Evolutionary conservation across 257 asterid species (phyloP).

Genomic region (Pogostemon cablin): DNA sequence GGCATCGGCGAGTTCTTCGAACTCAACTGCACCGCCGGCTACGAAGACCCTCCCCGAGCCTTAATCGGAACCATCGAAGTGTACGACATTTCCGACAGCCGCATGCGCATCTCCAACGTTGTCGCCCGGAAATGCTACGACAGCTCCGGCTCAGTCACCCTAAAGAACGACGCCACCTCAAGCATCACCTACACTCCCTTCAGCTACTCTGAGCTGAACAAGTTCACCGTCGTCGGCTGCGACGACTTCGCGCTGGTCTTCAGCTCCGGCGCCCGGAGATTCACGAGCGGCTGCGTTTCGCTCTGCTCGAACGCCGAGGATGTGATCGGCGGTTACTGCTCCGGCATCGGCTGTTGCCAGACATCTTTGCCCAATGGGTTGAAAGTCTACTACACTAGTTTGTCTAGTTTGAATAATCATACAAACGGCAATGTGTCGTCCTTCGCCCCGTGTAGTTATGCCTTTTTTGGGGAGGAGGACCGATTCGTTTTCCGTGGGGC

Average conservation of each 20-base stretch:
- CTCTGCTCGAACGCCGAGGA: slow-evolving; percentile 46
- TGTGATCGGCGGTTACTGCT: slow-evolving; percentile 49
- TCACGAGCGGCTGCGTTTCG: slow-evolving; percentile 59
- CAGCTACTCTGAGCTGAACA: slow-evolving; percentile 59
- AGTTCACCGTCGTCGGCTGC: slow-evolving; percentile 66
- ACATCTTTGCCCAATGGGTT: slow-evolving; percentile 61
- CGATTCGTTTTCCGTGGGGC: slow-evolving; percentile 52
- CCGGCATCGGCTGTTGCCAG: slow-evolving; percentile 81
- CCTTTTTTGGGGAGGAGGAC: slow-evolving; percentile 62
- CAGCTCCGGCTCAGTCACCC: slow-evolving; percentile 29
- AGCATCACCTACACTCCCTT: slow-evolving; percentile 39
- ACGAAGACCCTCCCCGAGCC: slow-evolving; percentile 49
- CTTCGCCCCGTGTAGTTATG: slow-evolving; percentile 60
- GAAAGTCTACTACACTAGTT: background rate
- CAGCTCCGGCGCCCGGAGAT: slow-evolving; percentile 26
- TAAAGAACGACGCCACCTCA: slow-evolving; percentile 28
- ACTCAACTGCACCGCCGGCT: slow-evolving; percentile 53
- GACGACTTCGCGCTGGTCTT: slow-evolving; percentile 49
- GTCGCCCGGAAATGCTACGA: slow-evolving; percentile 54
- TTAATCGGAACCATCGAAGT: slow-evolving; percentile 29
- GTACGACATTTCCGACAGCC: slow-evolving; percentile 56
- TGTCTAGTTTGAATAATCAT: slow-evolving; percentile 40
- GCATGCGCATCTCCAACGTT: slow-evolving; percentile 48
- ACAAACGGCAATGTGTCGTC: slow-evolving; percentile 37
- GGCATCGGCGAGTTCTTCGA: slow-evolving; percentile 28